Evolutionary conservation across 148 eudicot genomes (phyloP).

Genomic region (Nepenthes gracilis): DNA sequence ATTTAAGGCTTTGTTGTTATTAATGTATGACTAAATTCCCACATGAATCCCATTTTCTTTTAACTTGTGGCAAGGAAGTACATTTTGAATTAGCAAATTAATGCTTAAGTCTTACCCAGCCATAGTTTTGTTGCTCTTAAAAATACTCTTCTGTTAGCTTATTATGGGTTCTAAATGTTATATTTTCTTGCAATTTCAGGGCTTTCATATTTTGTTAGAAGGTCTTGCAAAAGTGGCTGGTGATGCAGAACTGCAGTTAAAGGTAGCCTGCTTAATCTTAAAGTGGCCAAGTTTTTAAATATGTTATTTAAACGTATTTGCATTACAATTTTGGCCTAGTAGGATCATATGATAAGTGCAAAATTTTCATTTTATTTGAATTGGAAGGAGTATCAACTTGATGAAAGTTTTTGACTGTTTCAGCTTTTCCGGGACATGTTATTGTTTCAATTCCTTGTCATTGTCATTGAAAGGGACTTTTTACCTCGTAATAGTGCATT

Average conservation of each 20-base stretch:
- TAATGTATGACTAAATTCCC: background rate
- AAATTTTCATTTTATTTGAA: background rate
- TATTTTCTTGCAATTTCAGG: constrained; percentile 36
- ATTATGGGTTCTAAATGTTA: constrained; percentile 1
- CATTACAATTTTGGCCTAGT: background rate
- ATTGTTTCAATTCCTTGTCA: constrained; percentile 58
- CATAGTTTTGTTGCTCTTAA: background rate
- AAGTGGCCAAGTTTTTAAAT: background rate
- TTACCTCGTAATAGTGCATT: constrained; percentile 45
- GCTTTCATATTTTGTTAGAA: constrained; percentile 53
- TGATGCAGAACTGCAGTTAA: constrained; percentile 21
- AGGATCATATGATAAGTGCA: background rate
- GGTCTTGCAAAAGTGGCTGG: constrained; percentile 28
- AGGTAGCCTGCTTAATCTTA: constrained; percentile 20
- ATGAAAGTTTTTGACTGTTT: constrained; percentile 10
- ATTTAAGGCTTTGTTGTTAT: too few species aligned
- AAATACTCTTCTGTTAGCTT: background rate
- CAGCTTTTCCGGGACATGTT: constrained; percentile 61
- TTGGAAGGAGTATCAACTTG: background rate
- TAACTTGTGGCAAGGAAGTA: too few species aligned
- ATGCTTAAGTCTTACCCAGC: background rate
- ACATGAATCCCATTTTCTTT: too few species aligned
- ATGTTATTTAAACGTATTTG: background rate
- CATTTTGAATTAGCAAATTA: too few species aligned
- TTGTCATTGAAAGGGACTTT: constrained; percentile 64